A percentile compares a stretch with the other conserved stretches of the same genome.
Conservation (phyloP, 306 rosid species). For the Aeschynomene evenia region DNA sequence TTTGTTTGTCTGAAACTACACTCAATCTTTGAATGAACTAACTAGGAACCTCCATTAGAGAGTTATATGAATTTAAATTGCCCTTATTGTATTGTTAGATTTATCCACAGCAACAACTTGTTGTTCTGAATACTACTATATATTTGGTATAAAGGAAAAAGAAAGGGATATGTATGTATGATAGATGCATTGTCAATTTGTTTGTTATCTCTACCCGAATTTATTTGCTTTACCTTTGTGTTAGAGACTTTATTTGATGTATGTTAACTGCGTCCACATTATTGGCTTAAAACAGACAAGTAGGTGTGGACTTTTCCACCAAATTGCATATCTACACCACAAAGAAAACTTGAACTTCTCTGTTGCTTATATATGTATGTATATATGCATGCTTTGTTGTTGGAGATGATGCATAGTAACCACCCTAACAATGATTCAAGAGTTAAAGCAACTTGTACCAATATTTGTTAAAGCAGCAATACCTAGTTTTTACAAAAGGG, state of each 20-base stretch:
- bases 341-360: background rate
- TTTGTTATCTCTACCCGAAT: background rate
- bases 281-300: constrained; percentile 1
- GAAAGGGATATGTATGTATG: too few species aligned
- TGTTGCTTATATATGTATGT: background rate
- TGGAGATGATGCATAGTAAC: background rate
- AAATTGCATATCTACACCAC: background rate
- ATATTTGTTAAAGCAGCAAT: background rate
- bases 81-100: too few species aligned
- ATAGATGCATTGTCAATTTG: background rate
- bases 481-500: too few species aligned
- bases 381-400: background rate
- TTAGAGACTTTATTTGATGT: too few species aligned
- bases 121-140: too few species aligned
- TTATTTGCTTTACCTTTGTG: background rate
- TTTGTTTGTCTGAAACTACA: background rate
- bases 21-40: background rate
- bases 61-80: too few species aligned
- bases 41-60: too few species aligned
- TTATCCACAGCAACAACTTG: too few species aligned
- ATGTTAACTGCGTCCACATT: background rate
- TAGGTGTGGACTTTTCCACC: constrained; percentile 1
- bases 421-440: background rate
- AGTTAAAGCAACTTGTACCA: background rate
- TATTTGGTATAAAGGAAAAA: too few species aligned